phyloP scores from a whole-genome alignment of 768 basidiomycete species.

The Favolaschia claudopus region DNA sequence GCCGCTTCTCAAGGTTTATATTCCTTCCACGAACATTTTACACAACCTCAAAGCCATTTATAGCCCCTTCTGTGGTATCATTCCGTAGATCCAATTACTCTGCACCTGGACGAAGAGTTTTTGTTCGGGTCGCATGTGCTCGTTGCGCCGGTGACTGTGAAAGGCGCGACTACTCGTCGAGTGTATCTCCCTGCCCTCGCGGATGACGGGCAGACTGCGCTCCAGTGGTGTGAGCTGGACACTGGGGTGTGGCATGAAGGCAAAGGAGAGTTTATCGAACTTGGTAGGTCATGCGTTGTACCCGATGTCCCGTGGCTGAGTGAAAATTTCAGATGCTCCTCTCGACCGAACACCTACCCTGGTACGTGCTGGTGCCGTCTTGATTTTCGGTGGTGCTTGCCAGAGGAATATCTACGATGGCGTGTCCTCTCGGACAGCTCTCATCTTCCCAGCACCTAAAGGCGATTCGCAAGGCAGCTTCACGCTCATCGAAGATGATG shows the following conservation, averaged over 20 bases:
- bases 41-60: neutral
- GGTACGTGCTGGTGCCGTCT: constrained; percentile 16
- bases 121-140: constrained; percentile 29
- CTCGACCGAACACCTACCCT: constrained; percentile 21
- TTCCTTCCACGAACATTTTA: too few relatives aligned
- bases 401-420: constrained; percentile 27
- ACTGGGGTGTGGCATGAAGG: constrained; percentile 27
- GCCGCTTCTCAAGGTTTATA: constrained; percentile 23
- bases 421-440: constrained; percentile 21
- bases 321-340: constrained; percentile 24
- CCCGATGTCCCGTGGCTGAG: too few relatives aligned
- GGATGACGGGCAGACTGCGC: constrained; percentile 19
- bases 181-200: constrained; percentile 24
- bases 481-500: constrained; percentile 26
- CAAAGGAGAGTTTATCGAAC: constrained; percentile 19
- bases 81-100: constrained; percentile 23
- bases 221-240: constrained; percentile 27
- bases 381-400: constrained; percentile 23
- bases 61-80: constrained; percentile 28
- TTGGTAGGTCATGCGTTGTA: constrained; percentile 5
- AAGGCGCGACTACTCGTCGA: constrained; percentile 24
- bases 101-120: constrained; percentile 26
- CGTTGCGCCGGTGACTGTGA: constrained; percentile 25
- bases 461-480: constrained; percentile 20
- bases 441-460: constrained; percentile 22